phyloP scores from a whole-genome alignment of 2,329 filamentous ascomycete genomes.

The Pseudopyricularia javanii region DNA sequence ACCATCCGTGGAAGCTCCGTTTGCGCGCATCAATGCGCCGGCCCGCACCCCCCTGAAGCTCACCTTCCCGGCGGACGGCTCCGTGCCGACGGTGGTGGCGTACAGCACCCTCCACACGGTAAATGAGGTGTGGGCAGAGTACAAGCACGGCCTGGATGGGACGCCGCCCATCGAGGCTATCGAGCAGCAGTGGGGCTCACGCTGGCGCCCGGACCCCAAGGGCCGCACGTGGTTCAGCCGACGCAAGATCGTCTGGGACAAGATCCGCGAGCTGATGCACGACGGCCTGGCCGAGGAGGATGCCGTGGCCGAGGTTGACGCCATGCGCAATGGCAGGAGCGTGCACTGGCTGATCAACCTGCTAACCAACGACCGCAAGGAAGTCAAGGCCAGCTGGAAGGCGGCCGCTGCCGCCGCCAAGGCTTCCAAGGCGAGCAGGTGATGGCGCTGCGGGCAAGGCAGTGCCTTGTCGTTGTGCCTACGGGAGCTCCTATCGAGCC shows the following conservation, averaged over 20 bases:
- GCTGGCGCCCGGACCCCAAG: slow-evolving; percentile 23
- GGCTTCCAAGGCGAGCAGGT: slow-evolving; percentile 5
- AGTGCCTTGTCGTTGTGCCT: neutral
- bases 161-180: slow-evolving; percentile 22
- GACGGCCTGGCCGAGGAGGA: slow-evolving; percentile 21
- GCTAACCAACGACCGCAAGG: slow-evolving; percentile 22
- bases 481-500: neutral
- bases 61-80: slow-evolving; percentile 12
- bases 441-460: neutral
- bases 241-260: slow-evolving; percentile 25
- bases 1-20: neutral
- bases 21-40: neutral
- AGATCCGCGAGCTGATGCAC: slow-evolving; percentile 21
- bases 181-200: slow-evolving; percentile 20
- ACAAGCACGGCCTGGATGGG: slow-evolving; percentile 21
- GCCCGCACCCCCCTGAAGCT: slow-evolving; percentile 10
- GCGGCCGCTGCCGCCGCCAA: slow-evolving; percentile 8
- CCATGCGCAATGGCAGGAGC: slow-evolving; percentile 20
- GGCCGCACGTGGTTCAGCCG: slow-evolving; percentile 24
- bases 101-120: slow-evolving; percentile 21
- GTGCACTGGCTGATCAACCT: slow-evolving; percentile 24
- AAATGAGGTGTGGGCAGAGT: slow-evolving; percentile 23
- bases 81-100: slow-evolving; percentile 18
- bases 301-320: slow-evolving; percentile 21
- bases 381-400: slow-evolving; percentile 10